Percentiles rank a stretch among this genome's conserved stretches.
Evolutionary conservation across 1,139 yeast genomes (phyloP).

Genomic region (Hyphopichia fennica): DNA sequence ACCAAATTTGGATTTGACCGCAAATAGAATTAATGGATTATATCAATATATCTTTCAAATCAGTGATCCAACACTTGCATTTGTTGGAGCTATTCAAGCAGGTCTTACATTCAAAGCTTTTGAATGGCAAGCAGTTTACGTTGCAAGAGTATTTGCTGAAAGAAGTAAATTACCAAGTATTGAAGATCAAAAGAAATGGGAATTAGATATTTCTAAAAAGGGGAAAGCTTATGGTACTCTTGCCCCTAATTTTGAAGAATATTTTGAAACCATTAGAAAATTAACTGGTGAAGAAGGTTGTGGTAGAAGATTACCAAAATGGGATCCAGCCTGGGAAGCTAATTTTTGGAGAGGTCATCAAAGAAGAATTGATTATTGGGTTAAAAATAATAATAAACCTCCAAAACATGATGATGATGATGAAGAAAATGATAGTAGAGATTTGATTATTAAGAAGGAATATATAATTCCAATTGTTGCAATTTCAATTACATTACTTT

Average conservation of each 20-base stretch:
- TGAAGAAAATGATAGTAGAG: no score
- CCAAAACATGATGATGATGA: not conserved
- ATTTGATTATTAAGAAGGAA: no score
- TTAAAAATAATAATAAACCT: constrained; percentile 9
- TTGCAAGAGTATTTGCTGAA: constrained; percentile 34
- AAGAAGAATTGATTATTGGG: constrained; percentile 16
- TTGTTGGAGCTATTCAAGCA: constrained; percentile 45
- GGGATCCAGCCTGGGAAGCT: constrained; percentile 19
- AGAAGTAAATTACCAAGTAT: constrained; percentile 28
- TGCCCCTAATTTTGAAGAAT: constrained; percentile 22
- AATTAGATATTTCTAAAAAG: constrained; percentile 23
- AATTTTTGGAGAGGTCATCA: constrained; percentile 20
- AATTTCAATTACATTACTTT: no score
- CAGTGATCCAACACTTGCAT: constrained; percentile 34
- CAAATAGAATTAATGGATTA: constrained; percentile 24
- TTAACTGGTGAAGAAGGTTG: constrained; percentile 24
- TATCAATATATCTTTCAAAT: constrained; percentile 39
- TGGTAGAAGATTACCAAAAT: constrained; percentile 23
- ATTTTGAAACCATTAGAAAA: constrained; percentile 20
- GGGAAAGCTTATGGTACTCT: constrained; percentile 24
- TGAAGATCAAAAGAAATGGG: constrained; percentile 32
- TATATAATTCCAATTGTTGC: no score
- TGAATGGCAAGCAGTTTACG: constrained; percentile 42
- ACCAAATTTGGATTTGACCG: constrained; percentile 18
- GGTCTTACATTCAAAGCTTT: constrained; percentile 40